Conservation (phyloP, 352 stramenopile genomes). For the Phytopythium helicoides region DNA sequence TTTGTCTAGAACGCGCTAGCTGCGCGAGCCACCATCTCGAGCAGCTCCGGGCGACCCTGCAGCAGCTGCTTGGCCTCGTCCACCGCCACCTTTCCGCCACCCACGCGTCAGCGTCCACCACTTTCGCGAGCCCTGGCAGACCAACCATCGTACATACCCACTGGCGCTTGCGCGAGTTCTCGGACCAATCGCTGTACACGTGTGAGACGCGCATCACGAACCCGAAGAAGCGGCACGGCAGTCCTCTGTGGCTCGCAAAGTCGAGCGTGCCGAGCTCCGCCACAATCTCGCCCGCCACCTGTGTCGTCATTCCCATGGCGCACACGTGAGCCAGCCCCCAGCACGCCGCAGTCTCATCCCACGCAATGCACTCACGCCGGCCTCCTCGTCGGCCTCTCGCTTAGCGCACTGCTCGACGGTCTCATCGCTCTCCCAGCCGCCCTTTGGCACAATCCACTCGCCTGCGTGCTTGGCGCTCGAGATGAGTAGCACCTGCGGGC, state of each 20-base stretch:
- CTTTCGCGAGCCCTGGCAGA: too few species aligned
- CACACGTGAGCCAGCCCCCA: not conserved
- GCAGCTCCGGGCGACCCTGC: slow-evolving; percentile 33
- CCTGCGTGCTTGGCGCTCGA: slow-evolving; percentile 84
- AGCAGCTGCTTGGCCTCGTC: slow-evolving; percentile 24
- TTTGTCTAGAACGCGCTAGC: not conserved
- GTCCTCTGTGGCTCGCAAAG: slow-evolving; percentile 48
- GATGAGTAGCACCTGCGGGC: slow-evolving; percentile 73
- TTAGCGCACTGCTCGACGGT: slow-evolving; percentile 87
- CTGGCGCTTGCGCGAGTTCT: slow-evolving; percentile 44
- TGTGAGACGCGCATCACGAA: slow-evolving; percentile 30
- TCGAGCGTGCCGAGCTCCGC: slow-evolving; percentile 39
- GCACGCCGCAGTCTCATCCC: not conserved
- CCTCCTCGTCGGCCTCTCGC: slow-evolving; percentile 94
- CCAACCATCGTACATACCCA: slow-evolving; percentile 65
- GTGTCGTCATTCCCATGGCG: not conserved
- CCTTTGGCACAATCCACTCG: slow-evolving; percentile 97
- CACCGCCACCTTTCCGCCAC: slow-evolving; percentile 41
- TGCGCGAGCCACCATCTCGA: slow-evolving; percentile 38
- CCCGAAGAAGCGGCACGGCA: slow-evolving; percentile 46
- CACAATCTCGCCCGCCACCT: slow-evolving; percentile 45
- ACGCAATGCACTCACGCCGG: slow-evolving; percentile 72
- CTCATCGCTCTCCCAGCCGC: slow-evolving; percentile 95
- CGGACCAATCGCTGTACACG: slow-evolving; percentile 56
- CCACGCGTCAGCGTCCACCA: too few species aligned